Evolutionary conservation across 2,329 filamentous ascomycete species (phyloP).

Genomic region (Dendryphion nanum): DNA sequence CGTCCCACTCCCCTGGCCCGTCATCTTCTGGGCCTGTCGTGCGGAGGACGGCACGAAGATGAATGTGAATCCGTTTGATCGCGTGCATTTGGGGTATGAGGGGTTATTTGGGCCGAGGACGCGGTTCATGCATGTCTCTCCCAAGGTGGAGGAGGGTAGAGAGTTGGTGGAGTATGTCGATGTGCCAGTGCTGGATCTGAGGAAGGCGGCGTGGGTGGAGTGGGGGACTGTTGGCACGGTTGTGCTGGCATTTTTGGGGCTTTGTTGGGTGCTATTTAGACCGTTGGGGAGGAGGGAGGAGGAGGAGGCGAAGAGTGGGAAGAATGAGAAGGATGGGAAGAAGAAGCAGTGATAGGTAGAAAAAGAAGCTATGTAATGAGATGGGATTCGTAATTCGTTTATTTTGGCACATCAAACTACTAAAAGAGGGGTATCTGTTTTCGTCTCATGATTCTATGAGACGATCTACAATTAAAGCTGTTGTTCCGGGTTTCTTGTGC

Average conservation of each 20-base stretch:
- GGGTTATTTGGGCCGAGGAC: constrained; percentile 72
- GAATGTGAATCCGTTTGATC: constrained; percentile 78
- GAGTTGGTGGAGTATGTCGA: constrained; percentile 32
- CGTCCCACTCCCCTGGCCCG: constrained; percentile 72
- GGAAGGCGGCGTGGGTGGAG: constrained; percentile 38
- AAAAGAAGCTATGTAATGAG: background rate
- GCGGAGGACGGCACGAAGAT: constrained; percentile 67
- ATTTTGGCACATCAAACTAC: no score
- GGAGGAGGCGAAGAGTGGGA: constrained; percentile 4
- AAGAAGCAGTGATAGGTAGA: constrained; percentile 2
- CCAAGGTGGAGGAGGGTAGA: constrained; percentile 14
- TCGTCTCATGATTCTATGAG: no score
- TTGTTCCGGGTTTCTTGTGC: no score
- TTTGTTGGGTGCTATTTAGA: constrained; percentile 43
- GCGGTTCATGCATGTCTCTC: constrained; percentile 72
- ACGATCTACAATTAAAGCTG: no score
- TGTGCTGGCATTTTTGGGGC: constrained; percentile 44
- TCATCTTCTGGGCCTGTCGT: constrained; percentile 86
- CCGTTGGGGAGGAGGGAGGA: constrained; percentile 4
- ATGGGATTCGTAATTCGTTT: no score
- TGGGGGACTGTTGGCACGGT: constrained; percentile 44
- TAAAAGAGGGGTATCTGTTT: no score
- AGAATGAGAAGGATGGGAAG: constrained; percentile 5
- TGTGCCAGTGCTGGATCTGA: constrained; percentile 45
- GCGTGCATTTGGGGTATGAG: constrained; percentile 82